Conservation (phyloP, 139 green algal species). For the Auxenochlorella protothecoides region DNA sequence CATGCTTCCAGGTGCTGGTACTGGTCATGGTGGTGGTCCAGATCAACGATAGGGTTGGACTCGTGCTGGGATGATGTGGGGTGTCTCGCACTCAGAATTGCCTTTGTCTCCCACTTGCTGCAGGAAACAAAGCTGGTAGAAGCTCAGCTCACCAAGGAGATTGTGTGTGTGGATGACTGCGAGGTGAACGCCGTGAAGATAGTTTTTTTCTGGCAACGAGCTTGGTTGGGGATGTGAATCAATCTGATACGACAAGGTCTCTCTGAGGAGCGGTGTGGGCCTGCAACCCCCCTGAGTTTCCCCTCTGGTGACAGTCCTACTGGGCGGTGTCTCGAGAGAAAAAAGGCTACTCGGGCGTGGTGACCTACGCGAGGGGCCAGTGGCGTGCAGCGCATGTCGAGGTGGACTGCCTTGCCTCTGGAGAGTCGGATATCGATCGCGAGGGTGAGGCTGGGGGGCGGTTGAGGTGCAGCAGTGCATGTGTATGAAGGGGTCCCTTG, state of each 20-base stretch:
- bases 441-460: constrained; percentile 39
- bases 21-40: neutral
- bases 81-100: neutral
- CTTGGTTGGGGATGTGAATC: too few species aligned
- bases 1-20: constrained; percentile 37
- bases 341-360: constrained; percentile 50
- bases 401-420: constrained; percentile 27
- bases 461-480: neutral
- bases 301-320: constrained; percentile 4
- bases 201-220: too few species aligned
- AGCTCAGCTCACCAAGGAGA: constrained; percentile 50
- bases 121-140: constrained; percentile 60
- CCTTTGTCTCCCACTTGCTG: neutral
- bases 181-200: too few species aligned
- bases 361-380: constrained; percentile 14
- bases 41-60: neutral
- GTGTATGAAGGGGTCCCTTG: neutral
- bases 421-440: constrained; percentile 24
- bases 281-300: constrained; percentile 30
- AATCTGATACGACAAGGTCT: too few species aligned
- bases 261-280: constrained; percentile 4
- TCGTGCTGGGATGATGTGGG: neutral
- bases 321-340: constrained; percentile 29
- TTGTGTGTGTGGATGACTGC: constrained; percentile 33
- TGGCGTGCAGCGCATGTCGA: constrained; percentile 13